A percentile compares a stretch with the other conserved stretches of the same genome.
Evolutionary conservation across 352 stramenopile genomes (phyloP).

Genomic region (Phytophthora hybrid): DNA sequence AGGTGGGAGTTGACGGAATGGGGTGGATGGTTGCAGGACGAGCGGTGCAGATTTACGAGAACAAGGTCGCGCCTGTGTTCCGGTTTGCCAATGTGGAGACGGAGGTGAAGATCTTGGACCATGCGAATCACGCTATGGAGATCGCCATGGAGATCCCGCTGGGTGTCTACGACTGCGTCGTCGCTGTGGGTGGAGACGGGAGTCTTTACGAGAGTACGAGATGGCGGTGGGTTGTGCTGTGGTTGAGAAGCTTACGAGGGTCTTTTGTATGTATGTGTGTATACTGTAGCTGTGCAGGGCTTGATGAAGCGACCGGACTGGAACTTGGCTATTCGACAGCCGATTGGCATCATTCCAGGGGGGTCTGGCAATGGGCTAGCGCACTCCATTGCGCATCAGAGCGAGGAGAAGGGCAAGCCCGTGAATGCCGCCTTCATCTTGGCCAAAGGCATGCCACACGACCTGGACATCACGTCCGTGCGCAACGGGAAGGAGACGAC

Average conservation of each 20-base stretch:
- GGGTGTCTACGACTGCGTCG: constrained; percentile 66
- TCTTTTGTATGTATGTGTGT: constrained; percentile 2
- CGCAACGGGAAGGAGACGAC: constrained; percentile 64
- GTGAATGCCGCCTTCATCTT: constrained; percentile 71
- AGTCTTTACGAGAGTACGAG: constrained; percentile 70
- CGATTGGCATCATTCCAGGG: constrained; percentile 66
- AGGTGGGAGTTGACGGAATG: not conserved
- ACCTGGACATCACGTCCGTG: constrained; percentile 74
- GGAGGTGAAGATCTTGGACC: constrained; percentile 57
- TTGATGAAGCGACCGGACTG: constrained; percentile 79
- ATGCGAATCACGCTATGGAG: constrained; percentile 60
- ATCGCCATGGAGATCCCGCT: constrained; percentile 59
- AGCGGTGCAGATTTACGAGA: constrained; percentile 61
- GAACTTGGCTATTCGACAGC: constrained; percentile 72
- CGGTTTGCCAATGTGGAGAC: constrained; percentile 59
- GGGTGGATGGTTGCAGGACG: constrained; percentile 33
- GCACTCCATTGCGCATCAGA: constrained; percentile 66
- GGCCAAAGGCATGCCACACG: constrained; percentile 67
- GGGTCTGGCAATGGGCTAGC: constrained; percentile 78
- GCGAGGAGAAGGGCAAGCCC: constrained; percentile 50
- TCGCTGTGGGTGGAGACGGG: constrained; percentile 76
- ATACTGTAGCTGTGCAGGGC: constrained; percentile 66
- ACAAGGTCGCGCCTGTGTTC: constrained; percentile 63
- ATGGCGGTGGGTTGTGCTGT: not conserved
- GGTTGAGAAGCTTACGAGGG: not conserved